A percentile compares a stretch with the other conserved stretches of the same genome.
Evolutionary conservation across 2,329 filamentous ascomycete species (phyloP).

Genomic region (Penicillium italicum): DNA sequence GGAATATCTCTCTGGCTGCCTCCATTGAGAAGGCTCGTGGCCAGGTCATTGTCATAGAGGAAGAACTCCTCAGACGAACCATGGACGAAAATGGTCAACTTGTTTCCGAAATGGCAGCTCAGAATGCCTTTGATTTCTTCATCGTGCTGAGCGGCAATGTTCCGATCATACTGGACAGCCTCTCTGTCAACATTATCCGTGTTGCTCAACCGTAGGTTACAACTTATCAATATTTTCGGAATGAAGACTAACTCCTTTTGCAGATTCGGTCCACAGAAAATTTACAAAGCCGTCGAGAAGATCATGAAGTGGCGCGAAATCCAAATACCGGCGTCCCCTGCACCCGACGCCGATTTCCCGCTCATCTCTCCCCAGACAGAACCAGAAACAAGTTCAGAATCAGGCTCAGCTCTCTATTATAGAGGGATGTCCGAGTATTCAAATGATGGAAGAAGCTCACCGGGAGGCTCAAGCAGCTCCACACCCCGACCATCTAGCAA

Average conservation of each 20-base stretch:
- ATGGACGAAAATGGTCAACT: constrained; percentile 4
- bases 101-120: constrained; percentile 1
- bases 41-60: constrained; percentile 30
- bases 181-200: constrained; percentile 20
- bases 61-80: constrained; percentile 18
- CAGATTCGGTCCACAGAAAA: constrained; percentile 30
- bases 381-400: neutral
- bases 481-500: constrained; percentile 8
- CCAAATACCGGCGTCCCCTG: neutral
- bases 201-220: constrained; percentile 29
- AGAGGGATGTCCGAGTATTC: neutral
- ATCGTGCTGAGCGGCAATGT: constrained; percentile 22
- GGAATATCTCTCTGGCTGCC: constrained; percentile 28
- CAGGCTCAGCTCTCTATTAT: neutral
- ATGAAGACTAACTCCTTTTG: neutral
- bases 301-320: constrained; percentile 1
- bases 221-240: too few relatives aligned
- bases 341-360: neutral
- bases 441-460: neutral
- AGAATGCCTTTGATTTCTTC: constrained; percentile 15
- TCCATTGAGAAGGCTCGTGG: constrained; percentile 19
- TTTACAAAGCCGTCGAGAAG: constrained; percentile 23
- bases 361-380: neutral
- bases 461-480: neutral
- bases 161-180: neutral